phyloP scores from a whole-genome alignment of 495 filamentous ascomycete genomes.

The Aspergillus bridgeri region DNA sequence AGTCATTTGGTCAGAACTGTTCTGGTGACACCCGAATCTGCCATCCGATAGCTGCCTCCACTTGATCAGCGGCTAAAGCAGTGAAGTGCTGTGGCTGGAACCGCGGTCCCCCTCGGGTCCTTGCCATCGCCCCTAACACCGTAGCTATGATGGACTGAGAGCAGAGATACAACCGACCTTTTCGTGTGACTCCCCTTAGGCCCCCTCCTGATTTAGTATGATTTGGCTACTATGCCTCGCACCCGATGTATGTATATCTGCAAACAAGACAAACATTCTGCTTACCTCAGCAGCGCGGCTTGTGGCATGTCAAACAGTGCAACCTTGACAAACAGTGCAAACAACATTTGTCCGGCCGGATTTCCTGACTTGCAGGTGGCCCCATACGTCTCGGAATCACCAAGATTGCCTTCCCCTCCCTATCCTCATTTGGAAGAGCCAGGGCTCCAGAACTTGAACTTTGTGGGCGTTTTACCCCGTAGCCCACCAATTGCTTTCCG shows the following conservation, averaged over 20 bases:
- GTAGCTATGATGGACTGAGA: not conserved
- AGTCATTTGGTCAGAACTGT: not conserved
- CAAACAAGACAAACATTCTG: conserved; percentile 9
- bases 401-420: not conserved
- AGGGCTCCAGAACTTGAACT: not conserved
- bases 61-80: conserved; percentile 20
- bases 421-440: not conserved
- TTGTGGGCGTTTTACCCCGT: not conserved
- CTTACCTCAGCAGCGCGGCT: conserved; percentile 18
- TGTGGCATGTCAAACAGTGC: not conserved
- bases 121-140: not conserved
- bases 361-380: conserved; percentile 14
- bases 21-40: not conserved
- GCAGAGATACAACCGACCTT: not conserved
- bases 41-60: conserved; percentile 12
- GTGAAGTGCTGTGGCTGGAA: conserved; percentile 1
- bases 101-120: not conserved
- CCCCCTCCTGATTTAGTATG: not conserved
- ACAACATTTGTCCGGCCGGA: conserved; percentile 10
- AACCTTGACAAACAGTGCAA: conserved; percentile 28
- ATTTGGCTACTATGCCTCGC: not conserved
- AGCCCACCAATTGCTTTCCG: not conserved
- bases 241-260: not conserved
- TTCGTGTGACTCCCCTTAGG: not conserved
- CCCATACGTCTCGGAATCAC: conserved; percentile 12